phyloP scores from a whole-genome alignment of 768 basidiomycete species.

The Hortiboletus campestris region DNA sequence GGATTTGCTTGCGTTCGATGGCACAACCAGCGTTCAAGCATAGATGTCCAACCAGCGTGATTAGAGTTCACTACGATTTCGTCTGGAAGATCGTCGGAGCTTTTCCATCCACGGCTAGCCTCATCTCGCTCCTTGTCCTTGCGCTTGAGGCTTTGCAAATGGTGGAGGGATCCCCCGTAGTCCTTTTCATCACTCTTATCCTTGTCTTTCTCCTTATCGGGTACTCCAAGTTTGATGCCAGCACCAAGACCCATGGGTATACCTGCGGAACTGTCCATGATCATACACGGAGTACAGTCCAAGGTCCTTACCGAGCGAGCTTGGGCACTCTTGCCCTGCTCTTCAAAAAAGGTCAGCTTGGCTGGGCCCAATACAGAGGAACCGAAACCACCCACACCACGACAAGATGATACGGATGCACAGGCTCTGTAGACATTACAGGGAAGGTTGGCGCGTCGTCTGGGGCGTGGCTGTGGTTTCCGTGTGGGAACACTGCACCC shows the following conservation, averaged over 20 bases:
- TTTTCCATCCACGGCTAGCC: conserved; percentile 30
- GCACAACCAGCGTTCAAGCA: conserved; percentile 74
- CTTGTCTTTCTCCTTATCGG: conserved; percentile 41
- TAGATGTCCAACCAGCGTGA: conserved; percentile 67
- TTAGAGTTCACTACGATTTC: conserved; percentile 30
- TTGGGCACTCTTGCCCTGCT: conserved; percentile 80
- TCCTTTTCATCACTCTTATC: conserved; percentile 32
- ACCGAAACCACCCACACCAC: conserved; percentile 54
- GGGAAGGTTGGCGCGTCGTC: conserved; percentile 39
- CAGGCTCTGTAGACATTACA: conserved; percentile 44
- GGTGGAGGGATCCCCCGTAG: conserved; percentile 32
- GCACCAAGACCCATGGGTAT: conserved; percentile 79
- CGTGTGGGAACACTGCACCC: conserved; percentile 50
- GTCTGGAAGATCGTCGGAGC: conserved; percentile 35
- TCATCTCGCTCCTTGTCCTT: conserved; percentile 41
- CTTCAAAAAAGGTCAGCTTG: conserved; percentile 36
- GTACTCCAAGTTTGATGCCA: conserved; percentile 66
- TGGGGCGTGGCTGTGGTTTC: conserved; percentile 31
- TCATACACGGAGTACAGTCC: not conserved
- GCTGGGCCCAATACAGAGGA: not conserved
- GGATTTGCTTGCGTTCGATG: conserved; percentile 30
- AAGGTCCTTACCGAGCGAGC: conserved; percentile 53
- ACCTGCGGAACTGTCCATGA: conserved; percentile 38
- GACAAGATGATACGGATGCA: conserved; percentile 76
- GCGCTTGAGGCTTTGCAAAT: conserved; percentile 29